Percentiles rank a stretch among this genome's conserved stretches.
Conservation (phyloP, 148 eudicot species). For the Amaranthus palmeri region DNA sequence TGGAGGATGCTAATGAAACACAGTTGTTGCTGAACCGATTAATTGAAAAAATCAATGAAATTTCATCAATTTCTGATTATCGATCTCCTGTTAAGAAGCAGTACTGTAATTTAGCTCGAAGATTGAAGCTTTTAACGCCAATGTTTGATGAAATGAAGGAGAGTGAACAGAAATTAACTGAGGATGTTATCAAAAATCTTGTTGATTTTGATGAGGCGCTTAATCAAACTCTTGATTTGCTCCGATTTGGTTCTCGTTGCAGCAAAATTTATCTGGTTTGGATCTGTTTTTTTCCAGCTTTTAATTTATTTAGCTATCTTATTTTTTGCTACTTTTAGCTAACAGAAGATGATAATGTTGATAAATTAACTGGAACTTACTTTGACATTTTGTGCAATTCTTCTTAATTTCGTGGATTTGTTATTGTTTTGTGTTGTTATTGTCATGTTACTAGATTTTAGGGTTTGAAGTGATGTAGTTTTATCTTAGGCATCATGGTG, state of each 20-base stretch:
- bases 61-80: constrained; percentile 53
- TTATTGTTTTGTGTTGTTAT: neutral
- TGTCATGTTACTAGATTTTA: neutral
- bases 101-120: constrained; percentile 62
- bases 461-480: neutral
- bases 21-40: constrained; percentile 40
- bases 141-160: constrained; percentile 90
- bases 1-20: constrained; percentile 49
- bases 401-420: neutral
- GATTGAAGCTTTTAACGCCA: constrained; percentile 77
- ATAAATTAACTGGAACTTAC: neutral
- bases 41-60: constrained; percentile 50
- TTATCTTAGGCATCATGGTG: too few relatives aligned
- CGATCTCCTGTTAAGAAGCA: constrained; percentile 59
- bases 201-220: constrained; percentile 28
- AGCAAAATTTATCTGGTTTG: constrained; percentile 84
- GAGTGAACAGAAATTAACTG: constrained; percentile 29
- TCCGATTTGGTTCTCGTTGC: constrained; percentile 54
- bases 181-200: constrained; percentile 35
- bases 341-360: neutral
- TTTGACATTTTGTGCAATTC: neutral
- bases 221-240: constrained; percentile 54
- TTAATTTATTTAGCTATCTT: neutral
- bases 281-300: neutral
- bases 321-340: neutral